phyloP scores from a whole-genome alignment of 441 rosid species.

The Bocquillonia castaneifolia region DNA sequence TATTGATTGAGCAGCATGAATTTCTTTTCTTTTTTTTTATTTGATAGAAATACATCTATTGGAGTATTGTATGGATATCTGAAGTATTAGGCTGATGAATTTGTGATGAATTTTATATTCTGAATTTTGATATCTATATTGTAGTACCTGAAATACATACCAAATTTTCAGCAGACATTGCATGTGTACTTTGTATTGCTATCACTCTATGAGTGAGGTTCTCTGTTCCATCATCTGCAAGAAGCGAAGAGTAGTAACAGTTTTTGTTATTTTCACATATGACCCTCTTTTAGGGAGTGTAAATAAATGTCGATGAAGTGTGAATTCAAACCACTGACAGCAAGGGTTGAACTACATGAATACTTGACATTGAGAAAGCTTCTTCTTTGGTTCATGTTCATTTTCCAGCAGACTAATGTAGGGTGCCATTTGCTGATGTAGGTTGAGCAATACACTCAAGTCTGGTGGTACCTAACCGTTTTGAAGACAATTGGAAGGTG shows the following conservation, averaged over 20 bases:
- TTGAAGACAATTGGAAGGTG: slow-evolving; percentile 1
- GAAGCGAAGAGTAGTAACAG: not conserved
- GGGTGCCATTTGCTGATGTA: slow-evolving; percentile 15
- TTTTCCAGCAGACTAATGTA: not conserved
- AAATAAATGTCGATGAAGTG: no score
- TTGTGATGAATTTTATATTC: not conserved
- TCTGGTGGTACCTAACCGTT: slow-evolving; percentile 41
- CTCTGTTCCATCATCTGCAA: not conserved
- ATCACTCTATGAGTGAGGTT: no score
- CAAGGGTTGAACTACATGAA: no score
- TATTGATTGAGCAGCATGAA: no score
- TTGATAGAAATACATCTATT: not conserved
- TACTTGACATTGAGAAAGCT: no score
- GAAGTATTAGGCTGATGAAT: not conserved
- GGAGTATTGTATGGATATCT: not conserved
- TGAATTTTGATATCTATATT: not conserved
- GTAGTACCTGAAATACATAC: not conserved
- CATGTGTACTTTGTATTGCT: not conserved
- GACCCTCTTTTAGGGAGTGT: not conserved
- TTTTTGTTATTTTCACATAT: not conserved
- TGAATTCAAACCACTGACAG: no score
- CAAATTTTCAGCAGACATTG: not conserved
- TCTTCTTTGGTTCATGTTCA: no score
- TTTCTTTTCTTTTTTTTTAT: not conserved
- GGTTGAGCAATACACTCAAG: slow-evolving; percentile 74